Base-by-base conservation (phyloP, 768 basidiomycete species). In the Auricularia sp. region DNA sequence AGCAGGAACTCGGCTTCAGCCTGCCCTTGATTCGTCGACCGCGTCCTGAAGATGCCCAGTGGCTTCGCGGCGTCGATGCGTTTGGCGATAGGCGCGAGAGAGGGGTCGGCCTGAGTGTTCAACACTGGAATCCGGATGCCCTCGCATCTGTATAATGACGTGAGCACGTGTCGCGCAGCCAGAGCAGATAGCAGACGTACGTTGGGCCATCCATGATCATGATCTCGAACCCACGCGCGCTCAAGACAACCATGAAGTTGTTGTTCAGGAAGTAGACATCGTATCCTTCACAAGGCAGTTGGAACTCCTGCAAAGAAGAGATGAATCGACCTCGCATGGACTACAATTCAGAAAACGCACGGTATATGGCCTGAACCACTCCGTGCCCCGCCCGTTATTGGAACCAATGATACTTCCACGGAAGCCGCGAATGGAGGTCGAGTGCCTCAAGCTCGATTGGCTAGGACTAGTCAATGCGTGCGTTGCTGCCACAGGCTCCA, bases 311-410 rank as follows among this genome's bases (percentile, higher is more conserved):
- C 36, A 43, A 11, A 47, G 63, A 43, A 43, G 58, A 7, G 23
- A 33, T 44, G 23, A 36, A 34, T 35, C 61, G 14, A 51, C 11
- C 43, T 44, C 43, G 43, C 43, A 4, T 7, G 39, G 39, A 42
- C 39, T 42, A 42, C 8, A 42, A 7, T 5, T 42, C 36, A 39
- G 18, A 7, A 21, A 29, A 58, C 34, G 39, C 56, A 70, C 74
- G 65, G 77, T 78, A 71, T 76, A 77, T 2, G 74, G 71, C 5
- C 77, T 69, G 71, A 80, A 79, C 78, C 77, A 76, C 59, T 78
- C 77, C 33, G 33, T 8, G 8, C 71, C 61, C 18, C 34, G 23
- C 23, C 56, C 56, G 23, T 18, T 18, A 18, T 54, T 54, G 7
- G n/a, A n/a, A 18, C 29, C 56, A 10, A 59, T 34, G 47, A 51